Evolutionary conservation across 768 basidiomycete species (phyloP).

Genomic region (Guyanaporus albipodus): DNA sequence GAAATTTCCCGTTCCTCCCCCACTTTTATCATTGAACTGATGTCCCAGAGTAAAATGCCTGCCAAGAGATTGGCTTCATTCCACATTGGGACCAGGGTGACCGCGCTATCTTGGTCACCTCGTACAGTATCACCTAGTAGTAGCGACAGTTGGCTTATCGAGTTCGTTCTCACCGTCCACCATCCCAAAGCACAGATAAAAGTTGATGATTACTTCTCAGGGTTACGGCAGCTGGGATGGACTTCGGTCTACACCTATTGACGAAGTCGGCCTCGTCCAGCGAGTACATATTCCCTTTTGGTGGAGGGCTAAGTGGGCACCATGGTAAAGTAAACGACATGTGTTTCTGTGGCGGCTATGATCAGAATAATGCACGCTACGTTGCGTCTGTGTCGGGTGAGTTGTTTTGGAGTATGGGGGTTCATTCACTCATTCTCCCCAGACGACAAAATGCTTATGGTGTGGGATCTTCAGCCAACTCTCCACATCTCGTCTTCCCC

Average conservation of each 20-base stretch:
- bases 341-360: slow-evolving; percentile 73
- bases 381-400: slow-evolving; percentile 78
- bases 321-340: slow-evolving; percentile 76
- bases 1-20: slow-evolving; percentile 2
- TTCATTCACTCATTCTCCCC: slow-evolving; percentile 2
- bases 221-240: slow-evolving; percentile 60
- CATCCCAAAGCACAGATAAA: background rate
- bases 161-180: slow-evolving; percentile 50
- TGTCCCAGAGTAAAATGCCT: slow-evolving; percentile 38
- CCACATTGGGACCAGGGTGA: slow-evolving; percentile 65
- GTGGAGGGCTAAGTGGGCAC: slow-evolving; percentile 77
- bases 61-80: slow-evolving; percentile 62
- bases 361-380: slow-evolving; percentile 64
- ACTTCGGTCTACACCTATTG: slow-evolving; percentile 69
- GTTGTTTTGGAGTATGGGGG: background rate
- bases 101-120: slow-evolving; percentile 77
- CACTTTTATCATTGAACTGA: slow-evolving; percentile 6
- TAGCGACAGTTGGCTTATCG: slow-evolving; percentile 64
- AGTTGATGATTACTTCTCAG: slow-evolving; percentile 35
- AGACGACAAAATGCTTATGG: slow-evolving; percentile 84
- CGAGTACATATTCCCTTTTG: slow-evolving; percentile 65
- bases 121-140: slow-evolving; percentile 60
- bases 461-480: slow-evolving; percentile 77
- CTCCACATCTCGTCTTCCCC: slow-evolving; percentile 40
- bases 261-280: slow-evolving; percentile 46